Evolutionary conservation across 2,329 filamentous ascomycete genomes (phyloP).

Genomic region (Dothistroma septosporum): DNA sequence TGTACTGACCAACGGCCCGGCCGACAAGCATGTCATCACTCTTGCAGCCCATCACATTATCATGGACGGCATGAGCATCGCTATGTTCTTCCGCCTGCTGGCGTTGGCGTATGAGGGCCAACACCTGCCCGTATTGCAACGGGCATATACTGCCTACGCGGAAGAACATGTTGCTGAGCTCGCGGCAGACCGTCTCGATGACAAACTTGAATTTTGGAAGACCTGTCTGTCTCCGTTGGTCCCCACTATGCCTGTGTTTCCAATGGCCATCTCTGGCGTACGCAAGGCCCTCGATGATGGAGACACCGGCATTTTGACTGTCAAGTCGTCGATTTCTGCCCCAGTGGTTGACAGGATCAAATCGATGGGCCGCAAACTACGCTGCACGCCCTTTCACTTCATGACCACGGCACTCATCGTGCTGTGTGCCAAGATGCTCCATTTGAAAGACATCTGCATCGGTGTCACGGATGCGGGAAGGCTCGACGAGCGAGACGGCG

Average conservation of each 20-base stretch:
- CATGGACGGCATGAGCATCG: slow-evolving; percentile 32
- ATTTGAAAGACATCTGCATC: slow-evolving; percentile 34
- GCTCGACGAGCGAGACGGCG: slow-evolving; percentile 23
- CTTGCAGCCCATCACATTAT: slow-evolving; percentile 38
- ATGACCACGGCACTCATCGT: slow-evolving; percentile 35
- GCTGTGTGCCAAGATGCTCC: slow-evolving; percentile 32
- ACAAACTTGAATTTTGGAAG: slow-evolving; percentile 9
- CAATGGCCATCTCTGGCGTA: slow-evolving; percentile 10
- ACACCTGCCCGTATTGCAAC: too few species aligned
- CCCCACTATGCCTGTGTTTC: slow-evolving; percentile 14
- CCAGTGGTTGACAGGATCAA: slow-evolving; percentile 12
- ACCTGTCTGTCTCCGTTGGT: slow-evolving; percentile 3
- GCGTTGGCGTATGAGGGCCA: slow-evolving; percentile 20
- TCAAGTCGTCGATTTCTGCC: too few species aligned
- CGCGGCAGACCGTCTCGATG: slow-evolving; percentile 6
- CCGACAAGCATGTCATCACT: too few species aligned
- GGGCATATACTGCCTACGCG: too few species aligned
- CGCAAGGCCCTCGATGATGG: slow-evolving; percentile 12
- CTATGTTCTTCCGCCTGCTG: slow-evolving; percentile 28
- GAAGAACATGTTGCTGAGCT: slow-evolving; percentile 6
- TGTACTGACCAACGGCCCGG: too few species aligned
- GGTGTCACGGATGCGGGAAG: slow-evolving; percentile 42
- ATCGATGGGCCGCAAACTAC: slow-evolving; percentile 6
- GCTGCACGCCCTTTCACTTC: slow-evolving; percentile 33
- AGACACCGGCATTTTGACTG: too few species aligned